Base-by-base conservation (phyloP, 805 yeast genomes). In the Sugiyamaella valdiviana region DNA sequence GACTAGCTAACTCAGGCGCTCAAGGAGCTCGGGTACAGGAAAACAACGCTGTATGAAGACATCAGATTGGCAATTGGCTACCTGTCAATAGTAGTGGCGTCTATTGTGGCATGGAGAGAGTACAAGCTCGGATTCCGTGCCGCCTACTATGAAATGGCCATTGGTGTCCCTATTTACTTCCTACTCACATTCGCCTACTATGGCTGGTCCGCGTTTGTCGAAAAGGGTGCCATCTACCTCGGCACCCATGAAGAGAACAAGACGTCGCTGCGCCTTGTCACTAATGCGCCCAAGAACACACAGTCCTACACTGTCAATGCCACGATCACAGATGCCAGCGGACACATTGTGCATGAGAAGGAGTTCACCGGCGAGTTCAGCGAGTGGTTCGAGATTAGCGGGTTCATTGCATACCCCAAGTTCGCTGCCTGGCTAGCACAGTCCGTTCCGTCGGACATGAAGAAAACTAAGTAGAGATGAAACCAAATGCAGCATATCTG, bases 1-100 rank as follows among this genome's bases (percentile, higher is more conserved):
- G 7, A 20, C 24, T 38, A 19, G 19, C 42, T 39, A 39, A 29
- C 38, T 7, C 32, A 60, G 64, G 52, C 51, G 15, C 45, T 63
- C 36, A 41, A 45, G 7, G 45, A 38, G 9, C 39, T 45, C 24
- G 67, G 69, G 19, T 66, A 61, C 49, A 44, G 41, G 22, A 64
- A 63, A 43, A 35, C 39, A 23, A 54, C 53, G 42, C 43, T 41
- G 16, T 51, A 57, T 24, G 53, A 55, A 6, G 59, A 67, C 42
- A 51, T 59, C 21, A 53, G 63, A 20, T 55, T 66, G 14, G 59
- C 51, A 1, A 36, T 65, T 6, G 67, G 68, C 2, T 66, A 54
- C 47, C 39, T 51, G 14, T 49, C 67, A 1, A 60, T 65, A 5
- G 41, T 56, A 4, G 53, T 64, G n/a, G 63, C 68, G 10, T 69